Evolutionary conservation across 1,139 yeast species (phyloP).

Genomic region (Saccharomyces hybrid): DNA sequence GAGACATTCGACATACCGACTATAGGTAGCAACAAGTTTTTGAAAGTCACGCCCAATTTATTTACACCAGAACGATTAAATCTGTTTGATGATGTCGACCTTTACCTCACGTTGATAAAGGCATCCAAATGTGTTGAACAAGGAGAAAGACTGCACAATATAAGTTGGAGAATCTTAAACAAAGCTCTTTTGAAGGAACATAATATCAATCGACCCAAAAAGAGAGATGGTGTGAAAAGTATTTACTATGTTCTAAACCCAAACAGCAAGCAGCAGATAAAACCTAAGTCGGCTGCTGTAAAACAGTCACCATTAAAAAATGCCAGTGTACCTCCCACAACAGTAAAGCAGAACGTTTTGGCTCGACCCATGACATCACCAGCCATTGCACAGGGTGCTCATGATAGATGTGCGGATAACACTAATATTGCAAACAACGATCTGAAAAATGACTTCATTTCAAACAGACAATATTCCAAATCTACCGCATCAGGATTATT

Average conservation of each 20-base stretch:
- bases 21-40: constrained; percentile 12
- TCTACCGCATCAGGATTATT: constrained; percentile 56
- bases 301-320: not conserved
- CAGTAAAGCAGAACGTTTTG: not conserved
- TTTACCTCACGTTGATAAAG: constrained; percentile 26
- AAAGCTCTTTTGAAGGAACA: constrained; percentile 26
- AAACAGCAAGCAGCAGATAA: constrained; percentile 1
- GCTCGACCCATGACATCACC: constrained; percentile 2
- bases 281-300: not conserved
- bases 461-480: constrained; percentile 36
- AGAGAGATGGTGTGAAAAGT: constrained; percentile 30
- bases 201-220: constrained; percentile 26
- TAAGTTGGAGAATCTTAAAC: constrained; percentile 30
- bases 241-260: constrained; percentile 28
- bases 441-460: not conserved
- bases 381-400: constrained; percentile 1
- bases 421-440: constrained; percentile 1
- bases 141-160: constrained; percentile 29
- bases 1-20: not conserved
- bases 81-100: constrained; percentile 25
- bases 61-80: constrained; percentile 29
- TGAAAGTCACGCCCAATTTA: constrained; percentile 29
- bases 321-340: not conserved
- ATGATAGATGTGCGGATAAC: not conserved
- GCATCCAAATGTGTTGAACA: constrained; percentile 23